Percentiles rank a stretch among this genome's conserved stretches.
Evolutionary conservation across 495 filamentous ascomycete genomes (phyloP).

Genomic region (Durotheca rogersii): DNA sequence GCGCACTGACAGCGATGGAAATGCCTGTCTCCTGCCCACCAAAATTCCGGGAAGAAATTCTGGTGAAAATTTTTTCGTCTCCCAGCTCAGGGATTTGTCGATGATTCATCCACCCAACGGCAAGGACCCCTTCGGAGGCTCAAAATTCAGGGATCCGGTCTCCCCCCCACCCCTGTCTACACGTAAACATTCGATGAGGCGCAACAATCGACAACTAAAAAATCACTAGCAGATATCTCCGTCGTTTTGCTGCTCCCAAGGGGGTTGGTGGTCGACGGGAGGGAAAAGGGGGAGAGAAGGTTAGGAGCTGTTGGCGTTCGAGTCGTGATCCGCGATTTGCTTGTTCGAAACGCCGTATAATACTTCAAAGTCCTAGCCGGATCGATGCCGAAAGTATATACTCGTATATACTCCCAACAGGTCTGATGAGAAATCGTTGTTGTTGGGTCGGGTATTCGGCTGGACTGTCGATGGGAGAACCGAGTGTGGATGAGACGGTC

Average conservation of each 20-base stretch:
- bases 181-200: too few species aligned
- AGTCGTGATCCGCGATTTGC: conserved; percentile 3
- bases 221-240: conserved; percentile 17
- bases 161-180: conserved; percentile 3
- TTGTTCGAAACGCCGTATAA: conserved; percentile 1
- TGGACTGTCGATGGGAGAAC: background rate
- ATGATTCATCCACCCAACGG: too few species aligned
- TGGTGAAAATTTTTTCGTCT: conserved; percentile 15
- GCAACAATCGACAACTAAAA: too few species aligned
- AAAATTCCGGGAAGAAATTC: too few species aligned
- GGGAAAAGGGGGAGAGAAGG: too few species aligned
- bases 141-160: conserved; percentile 3
- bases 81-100: conserved; percentile 22
- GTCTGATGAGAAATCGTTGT: conserved; percentile 2
- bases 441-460: conserved; percentile 1
- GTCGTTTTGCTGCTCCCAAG: conserved; percentile 3
- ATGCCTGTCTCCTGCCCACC: background rate
- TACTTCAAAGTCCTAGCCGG: background rate
- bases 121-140: too few species aligned
- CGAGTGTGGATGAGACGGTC: conserved; percentile 13
- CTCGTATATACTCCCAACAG: background rate
- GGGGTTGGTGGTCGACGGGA: too few species aligned
- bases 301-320: too few species aligned
- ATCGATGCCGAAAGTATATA: background rate
- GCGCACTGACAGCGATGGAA: conserved; percentile 26